These are phyloP conservation scores for Fistulinella cinereoalba DNA, from an alignment of 1,284 basidiomycete genomes.

Conservation along the genomic window DNA sequence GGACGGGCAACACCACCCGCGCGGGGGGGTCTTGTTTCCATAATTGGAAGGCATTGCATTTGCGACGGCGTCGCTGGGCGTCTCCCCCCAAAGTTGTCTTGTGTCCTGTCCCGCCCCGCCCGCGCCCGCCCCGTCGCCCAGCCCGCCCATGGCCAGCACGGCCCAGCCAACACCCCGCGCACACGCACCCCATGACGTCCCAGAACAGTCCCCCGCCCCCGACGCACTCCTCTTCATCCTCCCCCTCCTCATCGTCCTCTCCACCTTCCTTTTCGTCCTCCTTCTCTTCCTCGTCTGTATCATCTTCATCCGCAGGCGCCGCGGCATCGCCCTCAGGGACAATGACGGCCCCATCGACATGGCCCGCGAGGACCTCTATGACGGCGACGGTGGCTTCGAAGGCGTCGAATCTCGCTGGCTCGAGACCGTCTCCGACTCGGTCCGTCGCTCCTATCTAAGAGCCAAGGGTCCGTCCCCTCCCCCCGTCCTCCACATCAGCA, in stretches of 20 bases:
- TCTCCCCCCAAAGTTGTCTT: too few relatives aligned
- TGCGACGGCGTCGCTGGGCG: constrained; percentile 5
- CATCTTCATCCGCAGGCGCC: constrained; percentile 75
- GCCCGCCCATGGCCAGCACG: constrained; percentile 13
- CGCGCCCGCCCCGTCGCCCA: too few relatives aligned
- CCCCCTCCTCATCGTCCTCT: constrained; percentile 88
- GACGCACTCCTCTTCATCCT: constrained; percentile 81
- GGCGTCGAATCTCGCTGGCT: constrained; percentile 93
- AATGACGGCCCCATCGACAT: constrained; percentile 92
- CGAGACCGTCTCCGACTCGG: constrained; percentile 72
- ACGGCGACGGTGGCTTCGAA: constrained; percentile 89
- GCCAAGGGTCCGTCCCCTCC: constrained; percentile 72
- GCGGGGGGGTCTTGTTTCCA: constrained; percentile 17
- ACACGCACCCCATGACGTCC: constrained; percentile 18
- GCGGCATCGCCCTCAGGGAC: constrained; percentile 83
- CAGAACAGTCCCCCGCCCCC: constrained; percentile 34
- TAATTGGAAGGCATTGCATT: constrained; percentile 20
- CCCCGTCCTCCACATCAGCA: not conserved
- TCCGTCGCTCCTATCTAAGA: constrained; percentile 73
- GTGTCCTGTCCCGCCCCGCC: too few relatives aligned
- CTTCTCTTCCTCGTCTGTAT: constrained; percentile 87
- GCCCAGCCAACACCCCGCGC: not conserved
- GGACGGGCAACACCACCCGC: constrained; percentile 10
- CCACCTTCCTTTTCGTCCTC: constrained; percentile 89
- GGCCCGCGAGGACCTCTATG: constrained; percentile 83